Percentiles rank a stretch among this genome's conserved stretches.
Conservation (phyloP, 768 basidiomycete genomes). For the Strobilomyces confusus region DNA sequence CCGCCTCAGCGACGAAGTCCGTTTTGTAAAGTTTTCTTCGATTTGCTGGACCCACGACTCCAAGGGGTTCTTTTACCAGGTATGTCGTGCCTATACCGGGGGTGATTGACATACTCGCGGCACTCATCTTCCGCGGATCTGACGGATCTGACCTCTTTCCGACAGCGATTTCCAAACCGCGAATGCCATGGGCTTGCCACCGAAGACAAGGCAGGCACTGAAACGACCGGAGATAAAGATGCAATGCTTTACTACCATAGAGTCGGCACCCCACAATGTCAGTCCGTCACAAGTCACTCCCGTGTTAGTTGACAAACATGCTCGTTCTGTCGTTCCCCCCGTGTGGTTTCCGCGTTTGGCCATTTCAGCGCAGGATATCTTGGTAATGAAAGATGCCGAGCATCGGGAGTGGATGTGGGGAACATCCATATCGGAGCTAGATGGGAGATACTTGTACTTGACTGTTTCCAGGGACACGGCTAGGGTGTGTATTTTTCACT, state of each 20-base stretch:
- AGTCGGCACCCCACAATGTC: conserved; percentile 68
- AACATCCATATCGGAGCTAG: conserved; percentile 50
- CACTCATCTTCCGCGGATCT: background rate
- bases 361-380: conserved; percentile 56
- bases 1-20: conserved; percentile 61
- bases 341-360: conserved; percentile 3
- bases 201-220: conserved; percentile 52
- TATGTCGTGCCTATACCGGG: conserved; percentile 15
- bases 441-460: conserved; percentile 61
- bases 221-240: conserved; percentile 58
- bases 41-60: conserved; percentile 75
- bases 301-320: conserved; percentile 6
- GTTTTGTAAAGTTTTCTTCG: conserved; percentile 72
- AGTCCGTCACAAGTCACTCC: conserved; percentile 14
- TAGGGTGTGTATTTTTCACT: conserved; percentile 38
- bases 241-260: conserved; percentile 77
- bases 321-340: background rate
- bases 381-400: conserved; percentile 60
- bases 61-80: conserved; percentile 84
- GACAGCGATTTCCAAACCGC: conserved; percentile 54
- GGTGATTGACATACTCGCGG: background rate
- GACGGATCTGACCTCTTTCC: conserved; percentile 2
- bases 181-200: conserved; percentile 41
- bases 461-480: conserved; percentile 58
- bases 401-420: conserved; percentile 67